phyloP scores from a whole-genome alignment of 2,329 filamentous ascomycete species.

The Paracoccidioides brasiliensis region DNA sequence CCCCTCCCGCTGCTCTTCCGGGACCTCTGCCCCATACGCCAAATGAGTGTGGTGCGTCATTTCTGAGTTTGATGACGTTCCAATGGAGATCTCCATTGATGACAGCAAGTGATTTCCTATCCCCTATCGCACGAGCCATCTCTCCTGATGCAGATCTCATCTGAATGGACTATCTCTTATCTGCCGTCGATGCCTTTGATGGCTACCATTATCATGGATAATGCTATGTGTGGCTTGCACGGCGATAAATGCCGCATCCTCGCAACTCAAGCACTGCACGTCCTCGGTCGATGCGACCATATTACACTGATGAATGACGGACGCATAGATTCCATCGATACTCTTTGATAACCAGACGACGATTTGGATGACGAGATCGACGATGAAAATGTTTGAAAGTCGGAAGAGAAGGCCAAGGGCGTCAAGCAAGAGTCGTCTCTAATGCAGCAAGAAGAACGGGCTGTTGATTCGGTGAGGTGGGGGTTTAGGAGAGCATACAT shows the following conservation, averaged over 20 bases:
- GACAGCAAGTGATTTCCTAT: constrained; percentile 42
- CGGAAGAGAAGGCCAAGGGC: constrained; percentile 24
- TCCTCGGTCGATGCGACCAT: constrained; percentile 77
- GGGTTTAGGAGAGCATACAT: constrained; percentile 68
- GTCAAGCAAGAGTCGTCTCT: constrained; percentile 23
- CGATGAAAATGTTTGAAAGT: constrained; percentile 35
- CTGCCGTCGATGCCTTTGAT: constrained; percentile 44
- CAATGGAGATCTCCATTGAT: constrained; percentile 87
- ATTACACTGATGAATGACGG: constrained; percentile 91
- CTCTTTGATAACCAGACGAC: constrained; percentile 59
- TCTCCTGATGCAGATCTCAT: constrained; percentile 52
- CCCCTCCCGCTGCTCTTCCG: too few species aligned
- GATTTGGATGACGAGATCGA: constrained; percentile 37
- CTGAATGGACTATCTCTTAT: constrained; percentile 52
- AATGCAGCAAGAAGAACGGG: constrained; percentile 43
- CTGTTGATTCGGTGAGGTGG: constrained; percentile 66
- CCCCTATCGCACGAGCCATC: constrained; percentile 78
- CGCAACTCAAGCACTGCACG: constrained; percentile 90
- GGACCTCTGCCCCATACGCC: constrained; percentile 14
- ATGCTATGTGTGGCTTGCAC: constrained; percentile 79
- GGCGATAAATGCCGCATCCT: constrained; percentile 82
- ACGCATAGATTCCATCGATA: constrained; percentile 70
- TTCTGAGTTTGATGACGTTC: constrained; percentile 66
- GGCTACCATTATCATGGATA: constrained; percentile 68
- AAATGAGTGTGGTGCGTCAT: constrained; percentile 59